These are phyloP conservation scores for Boletus sp. DNA, from an alignment of 768 basidiomycete species.

Conservation along the genomic window DNA sequence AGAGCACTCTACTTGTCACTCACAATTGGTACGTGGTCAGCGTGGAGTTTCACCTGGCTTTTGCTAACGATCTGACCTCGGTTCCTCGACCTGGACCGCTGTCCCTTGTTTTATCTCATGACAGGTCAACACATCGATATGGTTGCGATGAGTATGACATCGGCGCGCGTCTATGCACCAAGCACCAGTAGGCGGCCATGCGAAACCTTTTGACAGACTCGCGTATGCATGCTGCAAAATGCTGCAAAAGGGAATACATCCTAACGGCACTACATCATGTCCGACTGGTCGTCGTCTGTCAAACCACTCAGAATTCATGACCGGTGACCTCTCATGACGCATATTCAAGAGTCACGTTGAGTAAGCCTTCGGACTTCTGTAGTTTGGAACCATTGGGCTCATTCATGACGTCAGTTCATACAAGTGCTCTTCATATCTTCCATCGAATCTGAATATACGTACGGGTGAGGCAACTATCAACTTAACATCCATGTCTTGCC, in stretches of 20 bases:
- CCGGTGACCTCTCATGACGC: not conserved
- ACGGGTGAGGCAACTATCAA: not conserved
- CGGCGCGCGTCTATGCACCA: not conserved
- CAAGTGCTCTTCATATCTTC: no score
- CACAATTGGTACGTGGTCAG: not conserved
- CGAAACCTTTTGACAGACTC: not conserved
- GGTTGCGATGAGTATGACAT: not conserved
- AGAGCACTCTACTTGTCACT: no score
- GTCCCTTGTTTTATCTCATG: not conserved
- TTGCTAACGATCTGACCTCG: not conserved
- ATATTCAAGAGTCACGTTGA: no score
- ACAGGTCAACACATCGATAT: not conserved
- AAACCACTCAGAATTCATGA: not conserved
- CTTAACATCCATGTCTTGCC: not conserved
- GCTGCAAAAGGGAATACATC: no score
- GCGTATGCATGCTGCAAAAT: not conserved
- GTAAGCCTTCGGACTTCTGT: not conserved
- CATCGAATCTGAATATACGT: not conserved
- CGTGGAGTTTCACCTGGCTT: not conserved
- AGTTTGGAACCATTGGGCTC: not conserved
- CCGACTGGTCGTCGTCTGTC: not conserved
- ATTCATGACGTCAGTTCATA: not conserved
- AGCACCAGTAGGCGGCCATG: not conserved
- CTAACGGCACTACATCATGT: no score
- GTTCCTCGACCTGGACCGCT: not conserved